Evolutionary conservation across 1,284 basidiomycete species (phyloP).

Genomic region (Heterobasidion parviporum): DNA sequence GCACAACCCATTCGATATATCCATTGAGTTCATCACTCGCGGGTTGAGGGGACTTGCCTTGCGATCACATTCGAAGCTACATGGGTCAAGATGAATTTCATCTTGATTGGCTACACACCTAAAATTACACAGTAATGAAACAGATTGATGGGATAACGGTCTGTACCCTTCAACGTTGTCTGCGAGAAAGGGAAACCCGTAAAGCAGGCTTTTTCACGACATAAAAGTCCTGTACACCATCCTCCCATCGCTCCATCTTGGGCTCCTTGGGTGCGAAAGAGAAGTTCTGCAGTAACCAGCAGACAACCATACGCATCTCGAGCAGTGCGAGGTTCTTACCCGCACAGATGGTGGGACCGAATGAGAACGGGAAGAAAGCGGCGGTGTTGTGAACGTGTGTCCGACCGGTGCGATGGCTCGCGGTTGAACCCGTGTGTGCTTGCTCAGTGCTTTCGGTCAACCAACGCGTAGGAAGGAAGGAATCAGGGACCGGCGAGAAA

Average conservation of each 20-base stretch:
- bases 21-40: too few species aligned
- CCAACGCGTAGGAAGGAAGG: conserved; percentile 19
- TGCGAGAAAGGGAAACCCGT: neutral
- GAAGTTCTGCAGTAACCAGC: conserved; percentile 13
- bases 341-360: conserved; percentile 17
- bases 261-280: conserved; percentile 9
- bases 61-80: too few species aligned
- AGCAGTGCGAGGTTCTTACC: conserved; percentile 17
- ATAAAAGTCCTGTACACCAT: conserved; percentile 9
- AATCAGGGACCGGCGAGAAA: conserved; percentile 13
- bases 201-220: conserved; percentile 5
- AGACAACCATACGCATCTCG: conserved; percentile 16
- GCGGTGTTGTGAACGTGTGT: conserved; percentile 10
- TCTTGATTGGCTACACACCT: too few species aligned
- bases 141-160: too few species aligned
- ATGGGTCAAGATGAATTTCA: too few species aligned
- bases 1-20: too few species aligned
- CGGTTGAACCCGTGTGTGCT: neutral
- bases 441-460: conserved; percentile 3
- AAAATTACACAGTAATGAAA: too few species aligned
- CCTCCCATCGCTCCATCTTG: conserved; percentile 9
- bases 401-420: neutral
- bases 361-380: conserved; percentile 17
- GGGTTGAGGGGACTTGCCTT: too few species aligned
- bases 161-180: neutral